phyloP scores from a whole-genome alignment of 352 stramenopile genomes.

The Globisporangium takayamanum region DNA sequence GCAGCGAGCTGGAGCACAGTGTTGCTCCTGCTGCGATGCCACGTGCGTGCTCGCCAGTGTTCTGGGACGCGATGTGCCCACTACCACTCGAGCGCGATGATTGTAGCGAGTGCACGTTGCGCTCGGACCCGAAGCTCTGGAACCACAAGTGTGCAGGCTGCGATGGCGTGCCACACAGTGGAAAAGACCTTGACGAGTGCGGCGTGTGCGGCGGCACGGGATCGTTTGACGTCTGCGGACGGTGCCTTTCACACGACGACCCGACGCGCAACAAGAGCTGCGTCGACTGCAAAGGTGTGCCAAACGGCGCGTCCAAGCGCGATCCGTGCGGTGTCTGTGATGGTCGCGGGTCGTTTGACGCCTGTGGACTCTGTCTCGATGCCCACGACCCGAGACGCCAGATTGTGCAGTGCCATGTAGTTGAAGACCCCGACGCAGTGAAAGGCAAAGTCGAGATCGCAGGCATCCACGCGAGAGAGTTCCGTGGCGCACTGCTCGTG shows the following conservation, averaged over 20 bases:
- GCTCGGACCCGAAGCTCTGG: conserved; percentile 8
- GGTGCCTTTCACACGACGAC: conserved; percentile 21
- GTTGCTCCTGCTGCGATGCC: neutral
- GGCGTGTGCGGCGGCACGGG: conserved; percentile 26
- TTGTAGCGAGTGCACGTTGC: conserved; percentile 18
- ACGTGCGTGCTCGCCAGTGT: conserved; percentile 12
- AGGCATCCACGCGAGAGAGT: conserved; percentile 1
- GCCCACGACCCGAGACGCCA: conserved; percentile 21
- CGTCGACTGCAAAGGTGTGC: conserved; percentile 25
- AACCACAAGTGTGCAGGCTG: conserved; percentile 22
- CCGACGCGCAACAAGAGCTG: conserved; percentile 16
- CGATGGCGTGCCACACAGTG: conserved; percentile 21
- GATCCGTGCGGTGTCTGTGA: conserved; percentile 27
- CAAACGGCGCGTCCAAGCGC: conserved; percentile 9
- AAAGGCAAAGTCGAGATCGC: conserved; percentile 13
- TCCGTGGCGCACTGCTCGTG: conserved; percentile 1
- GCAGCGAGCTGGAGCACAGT: neutral
- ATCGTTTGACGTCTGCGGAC: conserved; percentile 23
- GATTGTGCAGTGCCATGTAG: conserved; percentile 22
- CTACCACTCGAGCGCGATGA: conserved; percentile 18
- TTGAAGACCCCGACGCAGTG: conserved; percentile 26
- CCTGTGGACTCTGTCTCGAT: conserved; percentile 31
- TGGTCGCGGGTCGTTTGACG: conserved; percentile 29
- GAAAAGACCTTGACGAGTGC: conserved; percentile 19
- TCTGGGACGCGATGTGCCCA: conserved; percentile 16